These are phyloP conservation scores for Ceratocystis ficicola DNA, from an alignment of 2,329 filamentous ascomycete genomes.

Conservation along the genomic window DNA sequence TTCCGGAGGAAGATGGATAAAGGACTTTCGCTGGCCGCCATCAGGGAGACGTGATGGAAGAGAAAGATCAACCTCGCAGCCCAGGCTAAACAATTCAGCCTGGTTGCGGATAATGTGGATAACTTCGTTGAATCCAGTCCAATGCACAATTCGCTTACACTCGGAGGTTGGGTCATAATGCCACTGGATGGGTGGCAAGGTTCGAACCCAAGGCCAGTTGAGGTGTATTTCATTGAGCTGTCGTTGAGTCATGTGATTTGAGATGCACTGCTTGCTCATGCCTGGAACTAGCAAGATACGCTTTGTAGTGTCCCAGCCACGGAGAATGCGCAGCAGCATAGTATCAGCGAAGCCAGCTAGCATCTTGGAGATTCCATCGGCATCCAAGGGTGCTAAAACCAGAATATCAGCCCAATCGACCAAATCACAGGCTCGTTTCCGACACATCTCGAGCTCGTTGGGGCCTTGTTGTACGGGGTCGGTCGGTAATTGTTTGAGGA, in stretches of 20 bases:
- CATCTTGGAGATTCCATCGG: conserved; percentile 78
- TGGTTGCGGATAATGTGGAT: conserved; percentile 64
- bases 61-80: conserved; percentile 51
- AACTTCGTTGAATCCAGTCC: conserved; percentile 58
- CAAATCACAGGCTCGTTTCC: conserved; percentile 45
- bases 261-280: conserved; percentile 83
- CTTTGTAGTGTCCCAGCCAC: conserved; percentile 80
- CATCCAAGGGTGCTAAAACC: conserved; percentile 72
- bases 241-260: conserved; percentile 77
- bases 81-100: conserved; percentile 60
- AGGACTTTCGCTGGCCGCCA: conserved; percentile 29
- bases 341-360: conserved; percentile 71
- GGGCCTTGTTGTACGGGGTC: conserved; percentile 20
- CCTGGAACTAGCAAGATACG: conserved; percentile 74
- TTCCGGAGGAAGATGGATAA: conserved; percentile 57
- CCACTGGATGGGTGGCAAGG: conserved; percentile 73
- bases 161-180: conserved; percentile 48
- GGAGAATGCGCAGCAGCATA: conserved; percentile 64
- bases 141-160: conserved; percentile 44
- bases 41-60: conserved; percentile 30
- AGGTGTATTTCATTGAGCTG: conserved; percentile 71
- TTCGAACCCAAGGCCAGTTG: conserved; percentile 78
- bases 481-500: conserved; percentile 13
- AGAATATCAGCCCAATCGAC: conserved; percentile 82
- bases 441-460: conserved; percentile 16